Base-by-base conservation (phyloP, 2,329 filamentous ascomycete genomes). In the Myriosclerotinia duriaeana region DNA sequence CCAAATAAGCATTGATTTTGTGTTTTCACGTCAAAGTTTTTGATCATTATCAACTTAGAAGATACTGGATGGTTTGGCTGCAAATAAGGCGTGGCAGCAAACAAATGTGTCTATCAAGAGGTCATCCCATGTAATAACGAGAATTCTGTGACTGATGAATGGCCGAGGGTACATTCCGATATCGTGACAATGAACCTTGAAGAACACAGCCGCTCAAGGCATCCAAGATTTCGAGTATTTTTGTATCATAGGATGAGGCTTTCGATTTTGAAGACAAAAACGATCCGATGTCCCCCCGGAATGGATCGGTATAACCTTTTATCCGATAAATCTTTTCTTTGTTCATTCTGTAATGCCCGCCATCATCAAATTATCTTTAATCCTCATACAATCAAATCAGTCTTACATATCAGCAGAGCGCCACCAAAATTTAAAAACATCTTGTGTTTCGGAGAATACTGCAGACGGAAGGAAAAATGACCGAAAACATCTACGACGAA, bases 401-500 rank as follows among this genome's bases (percentile, higher is more conserved):
- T 63, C 50, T 44, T 20, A 20, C 22, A 56, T 26, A 20, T 56
- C 9, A 6, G 9, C 20, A 20, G 30, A 55, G 17, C 8, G 11
- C 40, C 38, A 38, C 14, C 15, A 38, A 48, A 46, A 9, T n/a
- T 48, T n/a, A 22, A 38, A 20, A 22, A 48, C 42, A 20, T 17
- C 5, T 58, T 38, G 14, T 9, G 5, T n/a, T 42, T 15, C 7
- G 7, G n/a, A 59, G 1, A 36, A 44, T 15, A 26, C 6, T 22
- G 11, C 22, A 53, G 4, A 50, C 12, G 6, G 9, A 22, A 17
- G 40, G 20, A 42, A 60, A 20, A 15, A 65, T 65, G 64, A 55
- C 64, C 9, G 64, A 88, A 76, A 85, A 89, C 71, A 91, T 97
- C 77, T 98, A 97, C 82, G 94, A 98, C 76, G 94, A 97, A 79